Evolutionary conservation across 2,329 filamentous ascomycete species (phyloP), one percentile per base, ranked within the genome.

Genomic region (Colletotrichum sublineola): DNA sequence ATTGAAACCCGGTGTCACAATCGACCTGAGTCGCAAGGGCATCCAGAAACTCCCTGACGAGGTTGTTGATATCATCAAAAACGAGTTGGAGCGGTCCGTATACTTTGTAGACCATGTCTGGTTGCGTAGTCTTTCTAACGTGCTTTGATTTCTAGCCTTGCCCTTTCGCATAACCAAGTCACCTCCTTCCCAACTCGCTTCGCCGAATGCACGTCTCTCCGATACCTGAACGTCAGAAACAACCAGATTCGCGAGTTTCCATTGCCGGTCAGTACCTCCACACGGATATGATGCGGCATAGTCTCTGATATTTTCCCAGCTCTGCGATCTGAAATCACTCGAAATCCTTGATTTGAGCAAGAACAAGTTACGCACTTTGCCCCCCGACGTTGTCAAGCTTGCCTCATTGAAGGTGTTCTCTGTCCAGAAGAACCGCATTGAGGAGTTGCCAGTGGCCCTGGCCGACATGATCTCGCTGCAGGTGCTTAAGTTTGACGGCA

Each of bases 271-370:
- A 80, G 82, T 76, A 64, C 74, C 71, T 67, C 67, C 38, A 62
- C 42, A 58, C 56, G 52, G 57, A 57, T 61, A 67, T 31, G 63
- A 31, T 12, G 9, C 9, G n/a, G n/a, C 24, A 42, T 36, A 73
- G 24, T 70, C 76, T 80, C 77, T 80, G 61, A 78, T 58, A 33
- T 36, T 77, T 63, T 31, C 48, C 31, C 79, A 97, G 95, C 89
- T 98, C 71, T 95, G 96, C 80, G 91, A 95, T 81, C 87, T 98
- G 74, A 92, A 90, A 64, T 93, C 94, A 44, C 89, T 98, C 67
- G 95, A 98, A 82, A 97, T 98, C 71, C 89, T 98, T 73, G 96
- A 98, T 82, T 88, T 98, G 67, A 95, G 95, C 80, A 90, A 94
- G 77, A 98, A 98, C 80, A 94, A 93, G 80, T 91, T 98, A 73